Percentiles rank a stretch among this genome's conserved stretches.
These are phyloP conservation scores for Cystofilobasidium bisporidii DNA, from an alignment of 768 basidiomycete species.

Conservation along the genomic window DNA sequence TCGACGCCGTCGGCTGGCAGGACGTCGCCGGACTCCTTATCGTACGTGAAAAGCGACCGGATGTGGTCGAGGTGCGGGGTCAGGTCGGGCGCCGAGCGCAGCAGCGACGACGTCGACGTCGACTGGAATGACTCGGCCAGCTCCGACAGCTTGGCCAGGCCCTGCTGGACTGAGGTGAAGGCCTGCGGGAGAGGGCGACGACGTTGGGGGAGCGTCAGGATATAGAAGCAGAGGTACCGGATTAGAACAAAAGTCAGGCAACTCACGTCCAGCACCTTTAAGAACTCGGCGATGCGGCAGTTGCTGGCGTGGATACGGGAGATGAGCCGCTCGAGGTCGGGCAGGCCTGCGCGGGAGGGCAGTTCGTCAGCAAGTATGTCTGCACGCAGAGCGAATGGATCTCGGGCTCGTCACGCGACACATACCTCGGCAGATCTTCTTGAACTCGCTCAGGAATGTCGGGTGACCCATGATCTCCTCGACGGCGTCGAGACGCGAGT, in stretches of 20 bases:
- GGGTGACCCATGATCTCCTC: slow-evolving; percentile 76
- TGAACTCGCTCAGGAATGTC: slow-evolving; percentile 66
- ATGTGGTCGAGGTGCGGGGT: slow-evolving; percentile 60
- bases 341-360: slow-evolving; percentile 26
- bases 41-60: slow-evolving; percentile 54
- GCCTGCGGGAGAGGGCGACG: slow-evolving; percentile 46
- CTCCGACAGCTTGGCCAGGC: slow-evolving; percentile 55
- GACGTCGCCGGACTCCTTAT: slow-evolving; percentile 44
- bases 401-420: no score
- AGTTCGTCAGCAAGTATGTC: no score
- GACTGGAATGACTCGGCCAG: slow-evolving; percentile 66
- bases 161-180: slow-evolving; percentile 63
- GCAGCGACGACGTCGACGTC: slow-evolving; percentile 59
- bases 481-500: slow-evolving; percentile 85
- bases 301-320: slow-evolving; percentile 90
- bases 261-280: slow-evolving; percentile 65
- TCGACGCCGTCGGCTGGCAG: slow-evolving; percentile 78
- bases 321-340: slow-evolving; percentile 69
- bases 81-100: slow-evolving; percentile 75
- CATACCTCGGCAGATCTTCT: slow-evolving; percentile 57
- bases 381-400: no score
- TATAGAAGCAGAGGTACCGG: not conserved
- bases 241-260: not conserved
- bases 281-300: slow-evolving; percentile 76
- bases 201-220: not conserved